A percentile compares a stretch with the other conserved stretches of the same genome.
Evolutionary conservation across 192 early-diverging fungal species (phyloP).

Genomic region (Coemansia javaensis): DNA sequence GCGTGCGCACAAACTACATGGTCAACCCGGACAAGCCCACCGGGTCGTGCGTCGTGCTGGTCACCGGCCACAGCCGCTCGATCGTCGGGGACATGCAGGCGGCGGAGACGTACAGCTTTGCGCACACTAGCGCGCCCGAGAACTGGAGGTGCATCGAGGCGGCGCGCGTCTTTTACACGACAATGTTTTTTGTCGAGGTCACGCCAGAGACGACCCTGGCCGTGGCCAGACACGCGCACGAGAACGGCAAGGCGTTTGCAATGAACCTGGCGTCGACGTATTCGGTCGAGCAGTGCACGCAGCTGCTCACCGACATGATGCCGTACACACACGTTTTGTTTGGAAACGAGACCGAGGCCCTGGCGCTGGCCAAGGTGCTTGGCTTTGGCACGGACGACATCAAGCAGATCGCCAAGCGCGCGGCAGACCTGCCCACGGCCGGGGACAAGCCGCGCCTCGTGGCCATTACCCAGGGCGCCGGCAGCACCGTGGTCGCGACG

Average conservation of each 20-base stretch:
- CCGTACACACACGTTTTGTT: constrained; percentile 91
- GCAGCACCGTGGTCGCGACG: constrained; percentile 52
- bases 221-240: constrained; percentile 84
- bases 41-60: constrained; percentile 91
- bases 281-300: constrained; percentile 89
- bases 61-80: constrained; percentile 84
- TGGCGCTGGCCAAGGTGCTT: constrained; percentile 72
- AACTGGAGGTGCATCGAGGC: constrained; percentile 85
- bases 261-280: constrained; percentile 97
- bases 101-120: constrained; percentile 78
- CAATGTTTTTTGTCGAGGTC: constrained; percentile 92
- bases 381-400: constrained; percentile 65
- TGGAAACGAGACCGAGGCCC: constrained; percentile 95
- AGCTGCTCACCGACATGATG: constrained; percentile 66
- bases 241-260: constrained; percentile 77
- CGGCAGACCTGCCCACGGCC: constrained; percentile 84
- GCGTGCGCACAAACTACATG: constrained; percentile 87
- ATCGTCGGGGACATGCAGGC: constrained; percentile 93
- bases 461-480: constrained; percentile 78
- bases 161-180: constrained; percentile 88
- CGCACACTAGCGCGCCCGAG: constrained; percentile 63
- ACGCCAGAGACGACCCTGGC: constrained; percentile 76
- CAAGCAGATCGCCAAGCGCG: constrained; percentile 73
- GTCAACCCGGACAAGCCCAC: constrained; percentile 71
- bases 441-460: constrained; percentile 69